Evolutionary conservation across 495 filamentous ascomycete genomes (phyloP).

Genomic region (Evernia prunastri): DNA sequence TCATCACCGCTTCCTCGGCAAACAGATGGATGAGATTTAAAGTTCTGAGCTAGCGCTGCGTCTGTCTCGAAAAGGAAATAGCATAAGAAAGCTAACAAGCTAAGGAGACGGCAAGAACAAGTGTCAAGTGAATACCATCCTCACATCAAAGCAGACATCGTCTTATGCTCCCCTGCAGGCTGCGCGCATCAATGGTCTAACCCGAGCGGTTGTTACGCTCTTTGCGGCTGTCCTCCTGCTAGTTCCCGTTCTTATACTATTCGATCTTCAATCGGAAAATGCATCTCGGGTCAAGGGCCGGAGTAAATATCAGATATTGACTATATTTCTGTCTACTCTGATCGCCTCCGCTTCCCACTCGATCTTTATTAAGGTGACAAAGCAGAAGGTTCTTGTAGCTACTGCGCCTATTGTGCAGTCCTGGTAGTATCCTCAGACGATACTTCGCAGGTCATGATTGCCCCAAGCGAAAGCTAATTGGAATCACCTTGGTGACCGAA

Average conservation of each 20-base stretch:
- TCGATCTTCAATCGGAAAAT: constrained; percentile 6
- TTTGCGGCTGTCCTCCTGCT: constrained; percentile 4
- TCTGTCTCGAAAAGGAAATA: neutral
- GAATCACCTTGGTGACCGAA: neutral
- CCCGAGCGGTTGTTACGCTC: constrained; percentile 12
- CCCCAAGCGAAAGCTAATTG: neutral
- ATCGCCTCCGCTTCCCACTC: constrained; percentile 21
- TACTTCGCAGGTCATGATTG: constrained; percentile 1
- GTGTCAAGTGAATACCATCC: too few species aligned
- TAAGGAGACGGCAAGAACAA: too few species aligned
- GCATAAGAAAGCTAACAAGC: neutral
- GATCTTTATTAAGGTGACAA: constrained; percentile 24
- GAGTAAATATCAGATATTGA: constrained; percentile 11
- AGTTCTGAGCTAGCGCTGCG: neutral
- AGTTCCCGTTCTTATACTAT: constrained; percentile 15
- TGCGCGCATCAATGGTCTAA: constrained; percentile 4
- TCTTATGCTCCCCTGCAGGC: too few species aligned
- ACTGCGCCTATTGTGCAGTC: constrained; percentile 30
- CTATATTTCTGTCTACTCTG: constrained; percentile 19
- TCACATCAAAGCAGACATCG: too few species aligned
- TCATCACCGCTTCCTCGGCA: neutral
- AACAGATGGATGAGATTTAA: too few species aligned
- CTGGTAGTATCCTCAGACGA: constrained; percentile 29
- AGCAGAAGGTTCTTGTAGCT: constrained; percentile 28
- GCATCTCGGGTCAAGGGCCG: constrained; percentile 1